These are phyloP conservation scores for Chytriomyces confervae DNA, from an alignment of 192 early-diverging fungal genomes.

Conservation along the genomic window DNA sequence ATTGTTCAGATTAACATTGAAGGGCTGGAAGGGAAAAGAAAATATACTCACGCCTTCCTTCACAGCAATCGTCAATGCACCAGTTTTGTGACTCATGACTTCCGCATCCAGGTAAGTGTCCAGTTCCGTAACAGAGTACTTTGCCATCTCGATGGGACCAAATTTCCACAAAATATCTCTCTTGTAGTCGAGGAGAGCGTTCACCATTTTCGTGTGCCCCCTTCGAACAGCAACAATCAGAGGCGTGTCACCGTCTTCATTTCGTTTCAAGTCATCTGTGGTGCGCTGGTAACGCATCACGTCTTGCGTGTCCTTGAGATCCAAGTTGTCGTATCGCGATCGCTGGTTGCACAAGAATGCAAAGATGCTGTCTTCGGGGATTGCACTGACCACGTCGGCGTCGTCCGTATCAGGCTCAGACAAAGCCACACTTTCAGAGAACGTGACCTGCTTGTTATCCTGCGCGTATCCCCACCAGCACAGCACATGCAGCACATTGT, in stretches of 20 bases:
- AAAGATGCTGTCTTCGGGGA: not conserved
- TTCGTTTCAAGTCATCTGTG: conserved; percentile 1
- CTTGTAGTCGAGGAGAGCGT: conserved; percentile 19
- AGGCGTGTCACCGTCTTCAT: conserved; percentile 17
- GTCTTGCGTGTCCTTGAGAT: not conserved
- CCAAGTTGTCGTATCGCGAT: not conserved
- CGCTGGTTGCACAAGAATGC: conserved; percentile 6
- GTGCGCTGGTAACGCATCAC: not conserved
- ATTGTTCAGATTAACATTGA: not conserved
- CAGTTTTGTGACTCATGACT: conserved; percentile 16
- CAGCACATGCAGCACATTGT: conserved; percentile 27
- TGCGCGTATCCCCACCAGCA: conserved; percentile 21
- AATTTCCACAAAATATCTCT: conserved; percentile 13
- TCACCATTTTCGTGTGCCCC: conserved; percentile 5
- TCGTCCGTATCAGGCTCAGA: not conserved
- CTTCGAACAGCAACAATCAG: conserved; percentile 25
- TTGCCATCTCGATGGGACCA: conserved; percentile 18
- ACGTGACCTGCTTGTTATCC: not conserved
- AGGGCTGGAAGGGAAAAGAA: not conserved
- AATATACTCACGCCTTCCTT: conserved; percentile 8
- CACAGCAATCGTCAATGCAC: conserved; percentile 30
- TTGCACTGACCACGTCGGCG: not conserved
- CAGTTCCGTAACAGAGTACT: conserved; percentile 10
- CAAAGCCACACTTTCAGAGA: not conserved
- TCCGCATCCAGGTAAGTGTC: conserved; percentile 24